Evolutionary conservation across 2,329 filamentous ascomycete species (phyloP).

Genomic region (Aspergillus japonicus): DNA sequence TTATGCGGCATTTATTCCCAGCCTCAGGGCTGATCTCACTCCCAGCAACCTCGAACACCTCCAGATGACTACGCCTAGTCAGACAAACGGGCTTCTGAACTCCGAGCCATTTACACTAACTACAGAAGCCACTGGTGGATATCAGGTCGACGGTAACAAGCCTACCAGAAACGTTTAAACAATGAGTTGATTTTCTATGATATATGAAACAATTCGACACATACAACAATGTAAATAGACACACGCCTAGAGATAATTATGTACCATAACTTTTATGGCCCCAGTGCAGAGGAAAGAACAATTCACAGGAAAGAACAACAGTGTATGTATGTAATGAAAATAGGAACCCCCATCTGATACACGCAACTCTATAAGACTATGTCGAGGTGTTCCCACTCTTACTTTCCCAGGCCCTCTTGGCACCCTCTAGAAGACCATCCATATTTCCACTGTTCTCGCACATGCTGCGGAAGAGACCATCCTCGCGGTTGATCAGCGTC

Average conservation of each 20-base stretch:
- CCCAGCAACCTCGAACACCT: too few relatives aligned
- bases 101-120: too few relatives aligned
- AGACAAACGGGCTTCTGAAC: too few relatives aligned
- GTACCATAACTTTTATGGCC: not conserved
- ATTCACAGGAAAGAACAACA: not conserved
- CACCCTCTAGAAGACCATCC: slow-evolving; percentile 56
- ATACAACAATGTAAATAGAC: not conserved
- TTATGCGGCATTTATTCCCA: too few relatives aligned
- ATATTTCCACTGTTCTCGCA: slow-evolving; percentile 67
- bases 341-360: not conserved
- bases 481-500: slow-evolving; percentile 70
- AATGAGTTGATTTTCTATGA: not conserved
- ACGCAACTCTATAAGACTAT: slow-evolving; percentile 18
- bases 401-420: slow-evolving; percentile 50
- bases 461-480: slow-evolving; percentile 66
- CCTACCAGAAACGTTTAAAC: not conserved
- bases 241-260: not conserved
- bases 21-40: too few relatives aligned
- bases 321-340: not conserved
- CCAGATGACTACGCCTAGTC: too few relatives aligned
- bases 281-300: not conserved
- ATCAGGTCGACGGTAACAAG: too few relatives aligned
- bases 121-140: too few relatives aligned
- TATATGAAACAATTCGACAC: not conserved
- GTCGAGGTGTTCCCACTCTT: slow-evolving; percentile 46